Evolutionary conservation across 257 asterid genomes (phyloP), one percentile per base, ranked within the genome.

Genomic region (Solanum pennellii): DNA sequence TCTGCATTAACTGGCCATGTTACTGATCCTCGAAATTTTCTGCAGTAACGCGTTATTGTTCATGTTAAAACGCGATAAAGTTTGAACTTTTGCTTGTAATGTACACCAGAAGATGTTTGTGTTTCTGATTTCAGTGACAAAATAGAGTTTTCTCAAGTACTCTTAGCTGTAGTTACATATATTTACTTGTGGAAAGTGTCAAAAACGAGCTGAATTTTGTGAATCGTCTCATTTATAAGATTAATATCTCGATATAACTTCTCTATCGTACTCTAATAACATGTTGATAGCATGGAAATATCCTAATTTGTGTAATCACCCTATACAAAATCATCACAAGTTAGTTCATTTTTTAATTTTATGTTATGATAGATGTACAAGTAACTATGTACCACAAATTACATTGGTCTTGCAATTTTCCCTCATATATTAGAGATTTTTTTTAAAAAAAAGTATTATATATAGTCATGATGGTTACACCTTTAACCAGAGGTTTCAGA

Each of bases 11-110:
- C 98, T 12, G 99, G 99, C 59, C 92, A 80, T 27, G 98, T 97
- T 76, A 97, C 98, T 6, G 99, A 97, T 90, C 98, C 98, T 7
- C 89, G 98, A 91, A 97, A 95, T 68, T 95, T 95, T 89, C 90
- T 95, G 91, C 93, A 93, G 94, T 94, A 91, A 93, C 87, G 47
- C 56, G 88, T 71, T 14, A 75, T 41, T 41, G 27, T 80, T 27
- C 21, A 68, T 85, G 35, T 60, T 60, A 56, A 60, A n/a, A 21
- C 47, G 71, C 18, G 10, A 11, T 21, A 9, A 11, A 85, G 18
- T 60, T 83, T 83, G 21, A 42, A 31, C n/a, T 5, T 27, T 16
- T 65, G 45, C 37, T 15, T 23, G 45, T 45, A 29, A 69, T 8
- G 56, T 52, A 39, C 44, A 5, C 75, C 23, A 42, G 80, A 18